Evolutionary conservation across 805 yeast species (phyloP).

Genomic region (Kuraishia hungarica): DNA sequence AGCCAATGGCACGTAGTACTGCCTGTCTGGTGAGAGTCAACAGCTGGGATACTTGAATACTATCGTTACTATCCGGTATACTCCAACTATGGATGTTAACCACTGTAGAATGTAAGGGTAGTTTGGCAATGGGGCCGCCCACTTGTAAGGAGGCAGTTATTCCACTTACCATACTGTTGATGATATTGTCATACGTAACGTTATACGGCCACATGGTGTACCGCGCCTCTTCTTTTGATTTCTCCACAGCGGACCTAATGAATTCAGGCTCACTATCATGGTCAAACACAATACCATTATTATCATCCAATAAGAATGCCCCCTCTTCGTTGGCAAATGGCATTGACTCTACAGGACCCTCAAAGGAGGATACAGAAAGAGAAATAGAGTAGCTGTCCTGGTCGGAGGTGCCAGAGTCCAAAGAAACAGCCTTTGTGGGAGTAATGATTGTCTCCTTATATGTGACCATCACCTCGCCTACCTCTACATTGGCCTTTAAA

Average conservation of each 20-base stretch:
- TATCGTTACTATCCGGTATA: conserved; percentile 40
- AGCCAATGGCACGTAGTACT: conserved; percentile 27
- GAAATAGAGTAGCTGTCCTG: conserved; percentile 15
- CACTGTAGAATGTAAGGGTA: conserved; percentile 52
- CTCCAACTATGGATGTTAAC: conserved; percentile 45
- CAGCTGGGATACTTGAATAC: conserved; percentile 24
- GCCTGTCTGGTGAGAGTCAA: conserved; percentile 38
- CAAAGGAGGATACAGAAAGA: conserved; percentile 22
- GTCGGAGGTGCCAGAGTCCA: conserved; percentile 8
- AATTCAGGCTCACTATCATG: conserved; percentile 13
- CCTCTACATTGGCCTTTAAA: conserved; percentile 70
- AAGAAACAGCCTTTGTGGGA: conserved; percentile 10
- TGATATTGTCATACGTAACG: conserved; percentile 36
- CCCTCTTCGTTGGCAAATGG: conserved; percentile 27
- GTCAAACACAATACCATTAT: conserved; percentile 35
- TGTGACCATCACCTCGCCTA: conserved; percentile 83
- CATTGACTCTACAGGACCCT: conserved; percentile 21
- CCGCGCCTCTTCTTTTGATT: conserved; percentile 1
- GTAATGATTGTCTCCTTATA: conserved; percentile 61
- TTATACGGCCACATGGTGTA: conserved; percentile 42
- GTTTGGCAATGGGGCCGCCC: conserved; percentile 55
- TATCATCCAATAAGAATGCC: conserved; percentile 35
- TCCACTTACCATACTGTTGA: conserved; percentile 51
- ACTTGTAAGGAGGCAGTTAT: conserved; percentile 51
- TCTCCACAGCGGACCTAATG: conserved; percentile 13